Evolutionary conservation across 768 basidiomycete species (phyloP), one percentile per base, ranked within the genome.

Genomic region (Mycena sanguinolenta): DNA sequence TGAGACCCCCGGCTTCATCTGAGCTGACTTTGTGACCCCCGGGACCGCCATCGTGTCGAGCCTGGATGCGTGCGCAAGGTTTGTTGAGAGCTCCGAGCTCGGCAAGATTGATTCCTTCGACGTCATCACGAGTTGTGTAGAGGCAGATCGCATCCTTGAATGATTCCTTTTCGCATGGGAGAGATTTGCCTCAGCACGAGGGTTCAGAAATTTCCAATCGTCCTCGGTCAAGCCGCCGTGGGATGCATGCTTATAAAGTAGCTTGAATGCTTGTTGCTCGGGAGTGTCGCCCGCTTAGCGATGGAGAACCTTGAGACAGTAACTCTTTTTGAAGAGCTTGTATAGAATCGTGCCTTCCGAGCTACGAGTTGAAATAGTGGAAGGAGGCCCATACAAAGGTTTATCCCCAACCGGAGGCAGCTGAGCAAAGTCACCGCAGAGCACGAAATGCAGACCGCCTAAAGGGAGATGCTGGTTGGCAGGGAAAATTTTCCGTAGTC

Each of bases 401-500:
- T 14, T 6, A 17, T 73, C 68, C 3, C 63, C 63, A 23, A 73
- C 72, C 2, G 68, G 72, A 1, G 72, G 68, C 0, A 73, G 59
- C 49, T 73, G 72, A 1, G 72, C 72, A 44, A 69, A 73, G 36
- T 73, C 72, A 6, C 72, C 67, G 27, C 53, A 53, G 14, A 69
- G 30, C 7, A 57, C 13, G 5, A 73, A 28, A 42, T 73, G 46
- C 13, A 69, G 23, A 17, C 72, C 63, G 17, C 67, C 67, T 23
- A 69, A 69, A 12, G 42, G 12, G 65, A 53, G 23, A 62, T 52
- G 32, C 57, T 30, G n/a, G 34, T 6, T 4, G 4, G n/a, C 2
- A 1, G 71, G 71, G 25, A 58, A 30, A 1, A 65, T 8, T 28
- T 72, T 67, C 1, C 71, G 67, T 23, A 68, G 50, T 5, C 67